Conservation (phyloP, 2,329 filamentous ascomycete species). For the Ophiostoma sp. region DNA sequence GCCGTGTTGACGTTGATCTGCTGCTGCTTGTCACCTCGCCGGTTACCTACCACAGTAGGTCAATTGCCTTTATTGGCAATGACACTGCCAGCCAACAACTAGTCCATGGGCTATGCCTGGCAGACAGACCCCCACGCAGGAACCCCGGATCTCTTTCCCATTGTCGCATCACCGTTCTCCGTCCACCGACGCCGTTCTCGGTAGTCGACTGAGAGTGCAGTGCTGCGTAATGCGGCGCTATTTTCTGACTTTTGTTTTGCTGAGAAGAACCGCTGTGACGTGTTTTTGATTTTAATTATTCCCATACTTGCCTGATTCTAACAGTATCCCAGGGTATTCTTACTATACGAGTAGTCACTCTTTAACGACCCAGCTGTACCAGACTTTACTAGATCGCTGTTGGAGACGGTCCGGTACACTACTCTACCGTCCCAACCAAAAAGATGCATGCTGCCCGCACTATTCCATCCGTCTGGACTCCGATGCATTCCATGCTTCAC, state of each 20-base stretch:
- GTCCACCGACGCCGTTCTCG: slow-evolving; percentile 20
- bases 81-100: neutral
- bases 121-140: slow-evolving; percentile 7
- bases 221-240: neutral
- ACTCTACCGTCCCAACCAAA: slow-evolving; percentile 76
- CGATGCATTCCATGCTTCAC: slow-evolving; percentile 62
- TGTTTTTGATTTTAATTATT: neutral
- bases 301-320: neutral
- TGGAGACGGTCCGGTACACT: slow-evolving; percentile 74
- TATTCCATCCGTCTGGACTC: slow-evolving; percentile 78
- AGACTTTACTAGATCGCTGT: slow-evolving; percentile 69
- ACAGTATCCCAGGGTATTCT: slow-evolving; percentile 58
- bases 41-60: neutral
- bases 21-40: neutral
- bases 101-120: neutral
- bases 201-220: neutral
- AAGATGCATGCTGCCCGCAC: slow-evolving; percentile 84
- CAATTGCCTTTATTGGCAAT: neutral
- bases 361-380: slow-evolving; percentile 67
- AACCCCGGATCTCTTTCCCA: neutral
- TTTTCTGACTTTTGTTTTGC: neutral
- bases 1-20: neutral
- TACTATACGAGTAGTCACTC: slow-evolving; percentile 67
- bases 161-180: neutral
- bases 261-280: neutral